Base-by-base conservation (phyloP, 768 basidiomycete species). In the Tylopilus sp. region DNA sequence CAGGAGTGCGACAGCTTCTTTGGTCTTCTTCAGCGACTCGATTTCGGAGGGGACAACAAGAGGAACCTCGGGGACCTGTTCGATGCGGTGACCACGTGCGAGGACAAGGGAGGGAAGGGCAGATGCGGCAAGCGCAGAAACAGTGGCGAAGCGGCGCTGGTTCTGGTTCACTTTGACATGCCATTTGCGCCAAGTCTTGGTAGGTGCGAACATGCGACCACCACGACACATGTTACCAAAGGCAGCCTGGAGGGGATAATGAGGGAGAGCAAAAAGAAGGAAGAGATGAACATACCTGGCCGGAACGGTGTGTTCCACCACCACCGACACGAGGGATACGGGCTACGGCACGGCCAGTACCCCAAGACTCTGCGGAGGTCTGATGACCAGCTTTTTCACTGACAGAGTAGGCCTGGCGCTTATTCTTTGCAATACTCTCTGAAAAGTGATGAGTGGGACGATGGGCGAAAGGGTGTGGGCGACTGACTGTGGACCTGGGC, bases 221-320 rank as follows among this genome's bases (percentile, higher is more conserved):
- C 97, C 95, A 74, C 97, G 91, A 81, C 95, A 98, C 97, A 99
- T 98, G 88, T 98, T 98, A 68, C 97, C 97, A 77, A 98, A 98
- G 28, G 97, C 97, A 71, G 92, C 97, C 88, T 95, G 50, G 22
- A 31, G 28, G 15, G 21, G 12, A 42, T 33, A 52, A 36, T 63
- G 46, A 12, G 48, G 47, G 35, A 39, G 25, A 4, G 26, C 5
- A 36, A 33, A 20, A 18, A 10, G 38, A 22, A 36, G 8, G 28
- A 8, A 9, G 18, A 4, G 25, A 18, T 7, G 21, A 20, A 30
- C 2, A 47, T 57, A 88, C 88, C 83, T 95, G 95, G 55, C 97
- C 97, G 51, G 97, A 95, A 61, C 97, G 90, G 79, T 95, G 92
- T 62, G 97, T 98, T 73, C 97, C 97, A 69, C 91, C 89, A 69